These are phyloP conservation scores for Cornus suecica DNA, from an alignment of 148 eudicot genomes.

Conservation along the genomic window DNA sequence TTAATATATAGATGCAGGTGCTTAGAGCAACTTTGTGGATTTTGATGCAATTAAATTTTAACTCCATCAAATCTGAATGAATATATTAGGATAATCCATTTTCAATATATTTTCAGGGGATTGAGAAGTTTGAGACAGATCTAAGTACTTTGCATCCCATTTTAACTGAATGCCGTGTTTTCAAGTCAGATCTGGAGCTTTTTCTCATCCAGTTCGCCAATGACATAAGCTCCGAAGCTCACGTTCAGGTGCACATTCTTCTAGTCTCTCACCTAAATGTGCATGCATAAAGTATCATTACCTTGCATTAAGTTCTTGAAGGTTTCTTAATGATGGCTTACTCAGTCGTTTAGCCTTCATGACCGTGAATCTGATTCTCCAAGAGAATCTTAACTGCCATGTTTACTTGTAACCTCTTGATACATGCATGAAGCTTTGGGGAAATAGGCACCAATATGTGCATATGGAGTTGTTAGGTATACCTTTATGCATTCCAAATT, in stretches of 20 bases:
- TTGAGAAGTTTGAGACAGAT: constrained; percentile 72
- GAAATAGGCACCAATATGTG: background rate
- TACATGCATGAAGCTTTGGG: background rate
- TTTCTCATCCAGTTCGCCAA: constrained; percentile 84
- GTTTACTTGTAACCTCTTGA: background rate
- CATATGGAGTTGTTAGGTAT: background rate
- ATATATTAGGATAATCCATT: background rate
- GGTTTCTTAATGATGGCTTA: background rate
- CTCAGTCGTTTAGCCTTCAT: background rate
- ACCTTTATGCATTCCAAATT: background rate
- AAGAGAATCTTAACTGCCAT: background rate
- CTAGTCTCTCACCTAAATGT: constrained; percentile 2
- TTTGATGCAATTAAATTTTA: background rate
- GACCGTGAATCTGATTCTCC: background rate
- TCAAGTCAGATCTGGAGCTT: constrained; percentile 81
- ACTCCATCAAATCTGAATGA: background rate
- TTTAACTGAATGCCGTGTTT: constrained; percentile 88
- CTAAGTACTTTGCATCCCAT: constrained; percentile 77
- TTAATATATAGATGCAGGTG: no score
- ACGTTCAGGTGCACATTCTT: constrained; percentile 64
- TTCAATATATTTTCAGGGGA: constrained; percentile 49
- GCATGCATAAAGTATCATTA: background rate
- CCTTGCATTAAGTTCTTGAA: constrained; percentile 4
- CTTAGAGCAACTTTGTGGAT: background rate
- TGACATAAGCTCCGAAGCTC: constrained; percentile 98